Conservation (phyloP, 23 red algal species). For the Gracilaria gracilis region DNA sequence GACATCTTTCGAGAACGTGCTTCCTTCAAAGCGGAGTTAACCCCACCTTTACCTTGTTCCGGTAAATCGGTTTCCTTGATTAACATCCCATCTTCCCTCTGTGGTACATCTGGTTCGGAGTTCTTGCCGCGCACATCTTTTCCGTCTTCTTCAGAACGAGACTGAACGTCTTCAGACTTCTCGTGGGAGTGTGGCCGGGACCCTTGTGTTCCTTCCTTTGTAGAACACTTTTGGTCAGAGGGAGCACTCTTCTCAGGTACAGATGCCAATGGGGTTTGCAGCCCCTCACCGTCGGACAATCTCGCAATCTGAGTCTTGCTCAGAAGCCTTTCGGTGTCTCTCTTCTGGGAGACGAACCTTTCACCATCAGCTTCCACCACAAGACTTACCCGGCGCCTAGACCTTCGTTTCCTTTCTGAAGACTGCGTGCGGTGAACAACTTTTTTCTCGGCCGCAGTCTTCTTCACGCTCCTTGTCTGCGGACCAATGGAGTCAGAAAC, state of each 20-base stretch:
- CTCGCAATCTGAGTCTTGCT: background rate
- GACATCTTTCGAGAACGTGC: background rate
- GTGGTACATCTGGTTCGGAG: no score
- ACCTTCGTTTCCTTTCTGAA: constrained; percentile 1
- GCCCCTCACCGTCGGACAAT: constrained; percentile 1
- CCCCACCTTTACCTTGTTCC: background rate
- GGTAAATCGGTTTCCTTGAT: background rate
- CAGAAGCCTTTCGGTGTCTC: constrained; percentile 20
- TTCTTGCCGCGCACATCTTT: no score
- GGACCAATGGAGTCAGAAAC: background rate
- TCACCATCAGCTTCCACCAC: constrained; percentile 17
- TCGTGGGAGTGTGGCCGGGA: no score
- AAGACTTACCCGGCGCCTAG: constrained; percentile 22
- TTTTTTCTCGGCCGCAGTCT: background rate
- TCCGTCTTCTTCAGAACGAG: no score
- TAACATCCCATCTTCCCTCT: background rate
- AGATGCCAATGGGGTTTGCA: no score
- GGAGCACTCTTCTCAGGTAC: background rate
- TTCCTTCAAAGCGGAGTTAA: background rate
- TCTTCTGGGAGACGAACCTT: constrained; percentile 25
- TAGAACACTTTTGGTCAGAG: background rate
- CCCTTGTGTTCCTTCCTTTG: background rate
- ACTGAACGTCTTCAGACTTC: no score
- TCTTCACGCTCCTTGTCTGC: background rate
- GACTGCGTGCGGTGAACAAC: background rate